Conservation (phyloP, 345 rosid genomes). For the Ceriops tagal region DNA sequence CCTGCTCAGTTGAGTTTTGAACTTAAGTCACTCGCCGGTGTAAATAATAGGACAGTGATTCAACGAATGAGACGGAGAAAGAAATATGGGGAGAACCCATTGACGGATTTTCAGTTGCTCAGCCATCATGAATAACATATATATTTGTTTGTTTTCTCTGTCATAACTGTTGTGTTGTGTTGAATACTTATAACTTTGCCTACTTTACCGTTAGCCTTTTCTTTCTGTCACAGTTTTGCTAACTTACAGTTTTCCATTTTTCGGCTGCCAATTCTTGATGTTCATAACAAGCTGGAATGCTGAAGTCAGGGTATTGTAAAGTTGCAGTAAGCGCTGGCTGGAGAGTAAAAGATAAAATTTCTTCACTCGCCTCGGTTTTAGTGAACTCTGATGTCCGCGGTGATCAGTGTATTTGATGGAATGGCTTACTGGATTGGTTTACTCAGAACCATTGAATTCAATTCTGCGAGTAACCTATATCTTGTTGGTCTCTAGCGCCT, state of each 20-base stretch:
- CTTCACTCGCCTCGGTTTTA: slow-evolving; percentile 12
- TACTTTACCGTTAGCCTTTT: slow-evolving; percentile 26
- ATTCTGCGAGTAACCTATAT: too few species aligned
- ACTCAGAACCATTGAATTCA: too few species aligned
- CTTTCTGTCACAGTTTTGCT: slow-evolving; percentile 41
- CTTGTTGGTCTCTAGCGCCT: too few species aligned
- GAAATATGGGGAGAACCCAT: slow-evolving; percentile 28
- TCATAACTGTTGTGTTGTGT: slow-evolving; percentile 9
- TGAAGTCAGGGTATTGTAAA: slow-evolving; percentile 20
- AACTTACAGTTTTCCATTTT: slow-evolving; percentile 20
- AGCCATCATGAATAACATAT: slow-evolving; percentile 9
- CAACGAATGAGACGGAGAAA: slow-evolving; percentile 26
- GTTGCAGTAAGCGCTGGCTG: slow-evolving; percentile 21
- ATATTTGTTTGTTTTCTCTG: background rate
- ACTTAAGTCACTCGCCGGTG: slow-evolving; percentile 20
- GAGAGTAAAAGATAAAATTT: slow-evolving; percentile 10
- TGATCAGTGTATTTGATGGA: too few species aligned
- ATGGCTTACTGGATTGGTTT: too few species aligned
- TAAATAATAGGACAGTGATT: slow-evolving; percentile 46
- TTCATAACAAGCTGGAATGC: slow-evolving; percentile 21
- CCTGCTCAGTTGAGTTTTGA: slow-evolving; percentile 14
- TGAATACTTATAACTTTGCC: slow-evolving; percentile 25
- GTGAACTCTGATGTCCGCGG: background rate
- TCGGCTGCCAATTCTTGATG: slow-evolving; percentile 18
- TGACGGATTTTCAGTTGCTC: slow-evolving; percentile 12